Base-by-base conservation (phyloP, 345 rosid genomes). In the Streptanthus diversifolius region DNA sequence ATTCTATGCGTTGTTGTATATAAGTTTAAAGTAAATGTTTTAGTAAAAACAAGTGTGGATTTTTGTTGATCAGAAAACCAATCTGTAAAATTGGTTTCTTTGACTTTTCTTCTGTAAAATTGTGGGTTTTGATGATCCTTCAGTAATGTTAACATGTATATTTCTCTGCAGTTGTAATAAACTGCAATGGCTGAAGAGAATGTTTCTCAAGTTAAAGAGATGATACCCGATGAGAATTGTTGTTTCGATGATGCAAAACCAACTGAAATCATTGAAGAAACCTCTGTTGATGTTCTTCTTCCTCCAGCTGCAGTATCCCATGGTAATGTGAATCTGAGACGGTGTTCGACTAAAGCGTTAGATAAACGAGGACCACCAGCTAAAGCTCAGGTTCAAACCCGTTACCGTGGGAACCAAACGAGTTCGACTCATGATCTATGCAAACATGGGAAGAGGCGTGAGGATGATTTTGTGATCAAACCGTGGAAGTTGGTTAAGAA, bases 341-440 rank as follows among this genome's bases (percentile, higher is more conserved):
- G 86, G 63, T 47, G 32, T 35, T 81, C 91, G 1, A 82, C 81
- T 6, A 86, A 85, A 47, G 80, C 45, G 27, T 44, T 82, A 11
- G 68, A 63, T 15, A 51, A 66, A 69, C 41, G 5, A 41, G 80
- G 73, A 33, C 11, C 39, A n/a, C 47, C 64, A 9, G 60, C 60
- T 29, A 79, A 75, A 63, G 66, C 77, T 65, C 75, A 65, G 14
- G 60, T 70, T 76, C 62, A 65, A 22, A 82, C 97, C 1, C 90
- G 86, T 62, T 93, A 87, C 77, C 90, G 85, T 27, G 82, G 82
- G 58, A 75, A 84, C 80, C 80, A 87, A 27, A 63, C 66, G 19
- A 87, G 96, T 47, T 90, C 98, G 3, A 87, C 96, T 74, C 98
- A 90, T 81, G 97, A 90, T 79, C 63, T 79, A 13, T 93, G 98